Evolutionary conservation across 169 alveolate species (phyloP), one percentile per base, ranked within the genome.

Genomic region (Plasmodium malariae): DNA sequence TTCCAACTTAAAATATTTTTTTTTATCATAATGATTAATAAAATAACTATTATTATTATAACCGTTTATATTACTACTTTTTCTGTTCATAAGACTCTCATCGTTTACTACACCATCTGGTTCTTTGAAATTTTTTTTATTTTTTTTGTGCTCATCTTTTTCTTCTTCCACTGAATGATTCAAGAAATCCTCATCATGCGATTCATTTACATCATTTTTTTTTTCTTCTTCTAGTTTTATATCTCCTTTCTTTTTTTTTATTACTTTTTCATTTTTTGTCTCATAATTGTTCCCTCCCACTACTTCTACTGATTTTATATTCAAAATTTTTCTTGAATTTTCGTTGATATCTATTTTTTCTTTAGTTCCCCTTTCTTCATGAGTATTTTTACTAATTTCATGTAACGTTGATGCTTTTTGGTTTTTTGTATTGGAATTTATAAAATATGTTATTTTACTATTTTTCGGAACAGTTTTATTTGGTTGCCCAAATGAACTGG

Each of bases 1-100:
- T 45, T 78, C 89, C 40, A 49, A 62, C 26, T 62, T 65, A 11
- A 1, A 36, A 17, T 57, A 30, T 24, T 59, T 74, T 62, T 78
- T 78, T 78, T 78, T 78, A 34, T 62, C 26, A 6, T 59, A 68
- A 62, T 62, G 63, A 34, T 78, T 21, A 17, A 45, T 62, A 26
- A 28, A 49, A 74, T 74, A 40, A 48, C 72, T 74, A 74, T 74
- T 74, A 45, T 57, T 74, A 36, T 78, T 62, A 63, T 74, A 57
- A 11, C 48, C 36, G n/a, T 48, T 57, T 36, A 17, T 36, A 32
- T 59, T 60, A 19, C 55, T 51, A 26, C 59, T 74, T 78, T 37
- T 78, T 21, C 57, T 37, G 19, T 78, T 62, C 43, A 68, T 12
- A 34, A 55, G 63, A 78, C 63, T 30, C 3, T 78, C 89, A 45